Evolutionary conservation across 305 asterid genomes (phyloP), one percentile per base, ranked within the genome.

Genomic region (Fraxinus latifolia): DNA sequence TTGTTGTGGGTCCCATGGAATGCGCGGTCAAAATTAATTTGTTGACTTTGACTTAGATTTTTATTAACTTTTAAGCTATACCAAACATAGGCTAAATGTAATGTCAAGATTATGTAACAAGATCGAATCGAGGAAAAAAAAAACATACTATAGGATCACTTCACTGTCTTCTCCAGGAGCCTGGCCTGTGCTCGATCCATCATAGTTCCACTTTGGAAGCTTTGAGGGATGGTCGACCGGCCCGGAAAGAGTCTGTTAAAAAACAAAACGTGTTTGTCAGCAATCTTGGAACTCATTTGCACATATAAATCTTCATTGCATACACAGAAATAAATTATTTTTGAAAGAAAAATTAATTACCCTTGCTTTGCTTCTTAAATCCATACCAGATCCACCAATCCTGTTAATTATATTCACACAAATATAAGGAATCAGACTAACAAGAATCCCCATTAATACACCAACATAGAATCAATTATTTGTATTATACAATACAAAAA

Each of bases 131-230:
- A 32, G 58, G 2, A 31, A 33, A 33, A 33, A 33, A 33, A 4
- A 5, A 53, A 37, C 86, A 7, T 84, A 84, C 86, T 80, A 71
- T 47, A 84, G 37, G 71, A 84, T 84, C 34, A 84, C 84, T 84
- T 84, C 86, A 53, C 86, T 84, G 60, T 84, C 83, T 79, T 83
- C 83, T 76, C 86, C 86, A 2, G 86, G 76, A 44, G 86, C 86
- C 80, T 83, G 86, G 19, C 83, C 83, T 0, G 86, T 83, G 86
- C 86, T 83, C 14, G 83, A 83, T 5, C 86, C 86, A 12, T 83
- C 86, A 36, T 83, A 83, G 39, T 83, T 83, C 86, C 86, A 83
- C 53, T 79, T 83, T 0, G 83, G 86, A 80, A 84, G 86, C 79
- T 80, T 32, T 17, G 86, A 80, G 21, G 86, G 84, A 50, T 80